Evolutionary conservation across 1,284 basidiomycete genomes (phyloP).

Genomic region (Tylopilus sp.): DNA sequence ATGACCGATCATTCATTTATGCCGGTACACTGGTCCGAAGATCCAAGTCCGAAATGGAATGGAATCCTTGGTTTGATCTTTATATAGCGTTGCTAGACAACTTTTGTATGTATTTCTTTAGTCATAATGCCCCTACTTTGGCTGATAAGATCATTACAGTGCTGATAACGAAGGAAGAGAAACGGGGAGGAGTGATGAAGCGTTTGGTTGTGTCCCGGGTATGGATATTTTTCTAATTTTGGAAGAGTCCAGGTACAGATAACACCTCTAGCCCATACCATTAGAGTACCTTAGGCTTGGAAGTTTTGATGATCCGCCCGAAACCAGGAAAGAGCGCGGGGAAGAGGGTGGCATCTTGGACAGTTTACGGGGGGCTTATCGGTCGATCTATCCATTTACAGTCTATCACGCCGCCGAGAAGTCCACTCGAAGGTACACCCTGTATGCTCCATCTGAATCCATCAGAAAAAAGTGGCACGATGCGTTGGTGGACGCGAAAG

Average conservation of each 20-base stretch:
- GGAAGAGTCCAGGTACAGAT: slow-evolving; percentile 11
- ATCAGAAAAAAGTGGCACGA: slow-evolving; percentile 71
- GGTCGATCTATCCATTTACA: slow-evolving; percentile 77
- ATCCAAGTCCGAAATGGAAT: slow-evolving; percentile 66
- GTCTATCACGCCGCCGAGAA: slow-evolving; percentile 75
- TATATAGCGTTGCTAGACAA: slow-evolving; percentile 81
- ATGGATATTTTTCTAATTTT: slow-evolving; percentile 33
- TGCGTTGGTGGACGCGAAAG: slow-evolving; percentile 70
- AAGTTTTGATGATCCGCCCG: slow-evolving; percentile 66
- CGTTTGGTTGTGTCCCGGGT: slow-evolving; percentile 75
- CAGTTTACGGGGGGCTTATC: slow-evolving; percentile 59
- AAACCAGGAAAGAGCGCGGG: slow-evolving; percentile 68
- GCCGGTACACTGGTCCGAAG: slow-evolving; percentile 67
- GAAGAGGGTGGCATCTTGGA: slow-evolving; percentile 71
- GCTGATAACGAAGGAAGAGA: slow-evolving; percentile 71
- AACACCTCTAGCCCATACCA: slow-evolving; percentile 71
- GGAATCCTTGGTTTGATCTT: slow-evolving; percentile 74
- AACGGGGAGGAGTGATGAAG: slow-evolving; percentile 58
- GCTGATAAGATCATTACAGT: slow-evolving; percentile 51
- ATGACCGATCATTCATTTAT: slow-evolving; percentile 77
- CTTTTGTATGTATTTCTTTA: slow-evolving; percentile 62
- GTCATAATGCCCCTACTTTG: slow-evolving; percentile 3
- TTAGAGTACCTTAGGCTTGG: slow-evolving; percentile 80
- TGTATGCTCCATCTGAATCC: slow-evolving; percentile 71
- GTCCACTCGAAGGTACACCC: slow-evolving; percentile 70